Base-by-base conservation (phyloP, 768 basidiomycete species). In the Leccinum boreale region DNA sequence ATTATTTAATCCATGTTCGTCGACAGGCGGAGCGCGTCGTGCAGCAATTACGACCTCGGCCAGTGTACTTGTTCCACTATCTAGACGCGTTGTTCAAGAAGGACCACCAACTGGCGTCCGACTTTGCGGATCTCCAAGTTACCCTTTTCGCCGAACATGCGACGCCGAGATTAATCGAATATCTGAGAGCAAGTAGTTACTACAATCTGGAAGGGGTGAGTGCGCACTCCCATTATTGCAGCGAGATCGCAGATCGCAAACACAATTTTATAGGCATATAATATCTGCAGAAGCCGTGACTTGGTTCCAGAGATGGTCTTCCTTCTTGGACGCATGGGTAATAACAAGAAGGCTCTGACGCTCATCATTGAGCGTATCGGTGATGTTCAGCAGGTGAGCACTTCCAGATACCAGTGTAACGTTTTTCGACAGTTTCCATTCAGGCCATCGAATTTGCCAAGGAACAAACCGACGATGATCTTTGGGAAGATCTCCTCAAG, bases 401-500 rank as follows among this genome's bases (percentile, higher is more conserved):
- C 21, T 12, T 51, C 17, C 1, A 24, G 11, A 8, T 5, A 11
- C 55, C 7, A n/a, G 19, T 14, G n/a, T 39, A 17, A 6, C 45
- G 1, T 29, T 11, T 47, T 48, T 49, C 63, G 19, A 67, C 50
- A 33, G 2, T 11, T 14, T 19, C 29, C 9, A 33, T 21, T 1
- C 46, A 94, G 92, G 94, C 96, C 3, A 98, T 99, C 66, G 96
- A 98, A 58, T 99, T 99, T 61, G 96, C 95, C 3, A 96, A 95
- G 67, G 94, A 98, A 70, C 96, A 98, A 71, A 89, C 87, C 53
- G 97, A 98, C 61, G 89, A 94, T 59, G 97, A 98, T 70, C 83
- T 99, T 0, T 99, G 96, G 97, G 96, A 98, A 65, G 96, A 98
- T 69, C 80, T 99, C 9, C 75, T 99, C 26, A 86, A 81, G 58